phyloP scores from a whole-genome alignment of 495 filamentous ascomycete species.

The Neurospora sublineolata region DNA sequence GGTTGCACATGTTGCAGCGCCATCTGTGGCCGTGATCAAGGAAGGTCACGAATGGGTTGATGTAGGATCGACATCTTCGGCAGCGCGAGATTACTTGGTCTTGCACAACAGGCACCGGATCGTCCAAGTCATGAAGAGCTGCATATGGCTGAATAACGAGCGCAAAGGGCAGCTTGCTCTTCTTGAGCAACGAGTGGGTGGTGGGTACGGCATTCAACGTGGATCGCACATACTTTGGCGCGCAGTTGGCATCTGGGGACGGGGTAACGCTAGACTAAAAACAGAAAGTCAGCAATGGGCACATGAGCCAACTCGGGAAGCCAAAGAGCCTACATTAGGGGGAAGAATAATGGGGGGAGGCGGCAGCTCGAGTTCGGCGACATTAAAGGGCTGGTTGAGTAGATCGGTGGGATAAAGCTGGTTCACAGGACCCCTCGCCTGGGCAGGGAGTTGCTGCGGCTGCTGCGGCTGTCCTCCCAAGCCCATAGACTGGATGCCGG shows the following conservation, averaged over 20 bases:
- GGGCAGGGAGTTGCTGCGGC: slow-evolving; percentile 41
- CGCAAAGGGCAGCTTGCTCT: slow-evolving; percentile 89
- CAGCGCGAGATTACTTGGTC: slow-evolving; percentile 97
- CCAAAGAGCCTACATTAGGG: slow-evolving; percentile 61
- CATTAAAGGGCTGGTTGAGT: slow-evolving; percentile 84
- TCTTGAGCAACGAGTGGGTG: slow-evolving; percentile 83
- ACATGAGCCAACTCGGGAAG: no score
- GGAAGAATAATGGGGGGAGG: slow-evolving; percentile 87
- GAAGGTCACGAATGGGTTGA: slow-evolving; percentile 95
- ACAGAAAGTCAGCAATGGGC: slow-evolving; percentile 20
- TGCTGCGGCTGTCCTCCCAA: slow-evolving; percentile 46
- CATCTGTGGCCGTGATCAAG: slow-evolving; percentile 94
- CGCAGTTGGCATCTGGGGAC: slow-evolving; percentile 84
- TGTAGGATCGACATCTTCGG: slow-evolving; percentile 88
- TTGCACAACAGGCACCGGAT: slow-evolving; percentile 79
- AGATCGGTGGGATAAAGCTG: slow-evolving; percentile 87
- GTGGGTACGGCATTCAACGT: slow-evolving; percentile 90
- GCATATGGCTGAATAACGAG: slow-evolving; percentile 93
- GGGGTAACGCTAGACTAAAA: slow-evolving; percentile 78
- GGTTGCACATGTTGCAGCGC: slow-evolving; percentile 99
- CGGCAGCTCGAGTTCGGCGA: slow-evolving; percentile 80
- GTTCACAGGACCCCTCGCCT: slow-evolving; percentile 54
- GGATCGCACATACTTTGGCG: slow-evolving; percentile 88
- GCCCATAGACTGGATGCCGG: slow-evolving; percentile 74
- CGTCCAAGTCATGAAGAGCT: slow-evolving; percentile 83